Evolutionary conservation across 2,329 filamentous ascomycete genomes (phyloP), one percentile per base, ranked within the genome.

Genomic region (Calonectria pauciramosa): DNA sequence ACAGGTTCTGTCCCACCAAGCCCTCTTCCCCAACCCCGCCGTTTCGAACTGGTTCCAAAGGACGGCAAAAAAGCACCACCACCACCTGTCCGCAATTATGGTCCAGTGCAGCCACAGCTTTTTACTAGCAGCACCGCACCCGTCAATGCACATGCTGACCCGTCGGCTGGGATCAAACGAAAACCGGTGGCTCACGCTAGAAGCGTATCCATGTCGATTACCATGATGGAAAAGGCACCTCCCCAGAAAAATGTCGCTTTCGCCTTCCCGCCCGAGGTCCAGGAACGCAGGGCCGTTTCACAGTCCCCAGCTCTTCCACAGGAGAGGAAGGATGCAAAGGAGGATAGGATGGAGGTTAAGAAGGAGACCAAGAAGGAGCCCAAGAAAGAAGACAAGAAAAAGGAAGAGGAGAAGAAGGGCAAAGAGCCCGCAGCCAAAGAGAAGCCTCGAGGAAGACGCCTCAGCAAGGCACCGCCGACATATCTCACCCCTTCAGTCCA

Each of bases 281-380:
- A 82, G 11, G 81, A 82, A 26, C 80, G 78, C 34, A 78, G 77
- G 8, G 83, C 84, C 0, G 90, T 92, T 69, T 93, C 91, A 75
- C 90, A 91, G 70, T 93, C 91, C 1, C 91, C 91, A 2, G 91
- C 88, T 70, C 88, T 86, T 76, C 91, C 89, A 78, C 89, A 87
- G 79, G 89, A 90, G 75, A 90, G 89, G 80, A 90, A 88, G 79
- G 83, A 84, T 18, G 84, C 85, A 68, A 87, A 85, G 76, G 86
- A 88, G 66, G 86, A 87, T 73, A 82, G 80, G 28, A 80, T 68
- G 73, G 67, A 65, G 70, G 71, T 47, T 11, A 47, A 73, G 69
- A 44, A 68, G 41, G 66, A 41, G 32, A 7, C n/a, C 34, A 60
- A 63, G 34, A 41, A 70, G 73, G 60, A 64, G 67, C 56, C 10